Conservation (phyloP, 805 yeast genomes). For the Yamadazyma olivae region DNA sequence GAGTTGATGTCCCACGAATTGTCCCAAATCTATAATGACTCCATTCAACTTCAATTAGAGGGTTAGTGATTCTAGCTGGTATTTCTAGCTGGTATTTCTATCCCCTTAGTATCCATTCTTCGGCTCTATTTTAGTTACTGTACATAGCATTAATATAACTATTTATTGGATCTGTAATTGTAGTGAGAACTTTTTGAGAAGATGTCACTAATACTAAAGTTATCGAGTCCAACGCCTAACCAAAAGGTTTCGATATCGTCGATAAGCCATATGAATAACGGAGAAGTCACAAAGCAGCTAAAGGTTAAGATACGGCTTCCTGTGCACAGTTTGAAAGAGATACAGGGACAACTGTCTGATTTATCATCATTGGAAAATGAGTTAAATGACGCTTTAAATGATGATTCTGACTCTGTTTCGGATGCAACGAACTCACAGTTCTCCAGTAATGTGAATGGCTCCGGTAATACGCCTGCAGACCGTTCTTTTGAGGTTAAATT, state of each 20-base stretch:
- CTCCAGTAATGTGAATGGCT: too few species aligned
- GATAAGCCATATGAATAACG: background rate
- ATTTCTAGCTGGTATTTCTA: background rate
- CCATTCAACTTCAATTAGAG: slow-evolving; percentile 18
- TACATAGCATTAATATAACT: too few species aligned
- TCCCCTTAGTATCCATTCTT: background rate
- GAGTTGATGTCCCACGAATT: slow-evolving; percentile 32
- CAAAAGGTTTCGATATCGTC: slow-evolving; percentile 1
- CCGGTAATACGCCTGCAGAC: too few species aligned
- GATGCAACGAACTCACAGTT: too few species aligned
- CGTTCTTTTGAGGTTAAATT: too few species aligned
- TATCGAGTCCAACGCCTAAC: background rate
- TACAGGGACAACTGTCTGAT: slow-evolving; percentile 3
- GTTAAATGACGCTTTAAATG: slow-evolving; percentile 12
- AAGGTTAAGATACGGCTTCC: slow-evolving; percentile 6
- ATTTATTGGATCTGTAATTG: too few species aligned
- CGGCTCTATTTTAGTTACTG: background rate
- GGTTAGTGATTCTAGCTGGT: slow-evolving; percentile 2
- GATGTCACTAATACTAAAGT: slow-evolving; percentile 6
- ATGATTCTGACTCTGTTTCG: too few species aligned
- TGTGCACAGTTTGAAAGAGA: background rate
- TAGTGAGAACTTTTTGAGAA: too few species aligned
- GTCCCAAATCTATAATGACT: slow-evolving; percentile 21
- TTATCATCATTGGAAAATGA: slow-evolving; percentile 18
- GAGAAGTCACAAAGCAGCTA: background rate